Percentiles rank a stretch among this genome's conserved stretches.
These are phyloP conservation scores for Aciculosporium take DNA, from an alignment of 2,329 filamentous ascomycete species.

Conservation along the genomic window DNA sequence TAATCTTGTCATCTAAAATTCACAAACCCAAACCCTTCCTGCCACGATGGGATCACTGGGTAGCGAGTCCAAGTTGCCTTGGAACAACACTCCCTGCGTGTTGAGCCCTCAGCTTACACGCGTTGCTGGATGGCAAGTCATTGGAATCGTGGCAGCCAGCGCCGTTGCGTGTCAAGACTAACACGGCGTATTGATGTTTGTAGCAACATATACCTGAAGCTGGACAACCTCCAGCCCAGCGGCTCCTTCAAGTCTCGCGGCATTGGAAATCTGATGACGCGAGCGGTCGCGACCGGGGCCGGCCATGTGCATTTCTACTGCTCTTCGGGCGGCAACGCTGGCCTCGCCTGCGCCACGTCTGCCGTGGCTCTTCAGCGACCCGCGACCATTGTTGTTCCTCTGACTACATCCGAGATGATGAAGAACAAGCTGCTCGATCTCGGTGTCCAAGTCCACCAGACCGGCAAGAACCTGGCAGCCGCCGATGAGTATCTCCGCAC, in stretches of 20 bases:
- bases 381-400: conserved; percentile 63
- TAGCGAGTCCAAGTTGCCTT: conserved; percentile 35
- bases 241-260: conserved; percentile 78
- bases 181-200: background rate
- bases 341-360: conserved; percentile 65
- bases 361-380: conserved; percentile 48
- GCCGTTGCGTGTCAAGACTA: background rate
- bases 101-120: conserved; percentile 53
- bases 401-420: conserved; percentile 52
- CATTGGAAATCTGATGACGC: conserved; percentile 54
- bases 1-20: background rate
- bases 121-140: conserved; percentile 53
- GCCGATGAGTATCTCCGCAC: conserved; percentile 54
- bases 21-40: no score
- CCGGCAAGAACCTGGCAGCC: conserved; percentile 53
- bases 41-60: conserved; percentile 26
- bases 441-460: conserved; percentile 54
- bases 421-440: conserved; percentile 54
- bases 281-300: conserved; percentile 18
- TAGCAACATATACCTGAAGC: conserved; percentile 69
- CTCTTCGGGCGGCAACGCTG: conserved; percentile 71
- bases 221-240: conserved; percentile 72
- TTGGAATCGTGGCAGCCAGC: background rate
- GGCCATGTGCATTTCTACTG: conserved; percentile 56
- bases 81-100: conserved; percentile 58